These are phyloP conservation scores for Malus sylvestris DNA, from an alignment of 306 rosid genomes.

Conservation along the genomic window DNA sequence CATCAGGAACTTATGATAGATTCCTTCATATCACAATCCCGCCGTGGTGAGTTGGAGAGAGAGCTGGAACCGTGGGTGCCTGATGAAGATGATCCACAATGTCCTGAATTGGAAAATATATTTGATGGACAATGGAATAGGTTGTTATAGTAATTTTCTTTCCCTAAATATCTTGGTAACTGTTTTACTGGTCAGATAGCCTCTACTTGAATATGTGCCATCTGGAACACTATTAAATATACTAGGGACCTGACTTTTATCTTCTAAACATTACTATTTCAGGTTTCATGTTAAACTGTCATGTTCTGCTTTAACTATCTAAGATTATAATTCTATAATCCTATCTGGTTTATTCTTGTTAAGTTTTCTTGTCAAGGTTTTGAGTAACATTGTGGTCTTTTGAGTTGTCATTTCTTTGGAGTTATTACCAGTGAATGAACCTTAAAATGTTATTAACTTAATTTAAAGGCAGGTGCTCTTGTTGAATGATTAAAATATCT, in stretches of 20 bases:
- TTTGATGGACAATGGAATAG: conserved; percentile 81
- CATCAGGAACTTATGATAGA: conserved; percentile 74
- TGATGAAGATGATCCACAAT: conserved; percentile 67
- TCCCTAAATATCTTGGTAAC: conserved; percentile 16
- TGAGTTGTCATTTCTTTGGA: neutral
- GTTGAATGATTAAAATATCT: neutral
- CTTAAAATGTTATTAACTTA: neutral
- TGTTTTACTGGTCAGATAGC: conserved; percentile 12
- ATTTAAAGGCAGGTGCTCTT: neutral
- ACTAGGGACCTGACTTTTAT: neutral
- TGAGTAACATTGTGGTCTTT: neutral
- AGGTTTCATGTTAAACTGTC: neutral
- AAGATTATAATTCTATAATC: neutral
- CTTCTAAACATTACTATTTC: neutral
- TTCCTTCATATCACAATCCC: conserved; percentile 75
- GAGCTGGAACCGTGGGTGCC: conserved; percentile 93
- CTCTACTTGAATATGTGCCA: conserved; percentile 1
- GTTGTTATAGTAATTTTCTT: conserved; percentile 45
- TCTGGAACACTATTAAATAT: neutral
- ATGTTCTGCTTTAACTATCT: neutral
- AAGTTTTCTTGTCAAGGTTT: neutral
- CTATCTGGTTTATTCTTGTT: neutral
- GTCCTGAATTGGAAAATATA: conserved; percentile 80
- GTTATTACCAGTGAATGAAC: neutral
- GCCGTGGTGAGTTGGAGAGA: conserved; percentile 57